Evolutionary conservation across 2,329 filamentous ascomycete genomes (phyloP).

Genomic region (Cyphellophora europaea): DNA sequence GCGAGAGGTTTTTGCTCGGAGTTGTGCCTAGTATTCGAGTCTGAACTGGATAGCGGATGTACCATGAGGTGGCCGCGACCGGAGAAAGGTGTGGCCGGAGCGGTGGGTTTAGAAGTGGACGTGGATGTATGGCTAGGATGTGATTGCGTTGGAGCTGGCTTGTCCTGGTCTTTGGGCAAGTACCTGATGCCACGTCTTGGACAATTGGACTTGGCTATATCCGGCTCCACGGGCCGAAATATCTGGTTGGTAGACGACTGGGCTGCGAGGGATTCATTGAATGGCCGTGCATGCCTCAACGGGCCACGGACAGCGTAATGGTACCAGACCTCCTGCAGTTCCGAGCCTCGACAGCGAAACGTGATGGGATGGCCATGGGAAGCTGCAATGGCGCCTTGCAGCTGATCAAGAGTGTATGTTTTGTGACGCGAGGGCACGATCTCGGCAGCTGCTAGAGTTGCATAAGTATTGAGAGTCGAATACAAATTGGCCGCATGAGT

Average conservation of each 20-base stretch:
- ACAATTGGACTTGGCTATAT: conserved; percentile 50
- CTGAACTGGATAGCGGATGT: conserved; percentile 7
- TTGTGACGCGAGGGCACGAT: conserved; percentile 42
- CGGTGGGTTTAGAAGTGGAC: conserved; percentile 16
- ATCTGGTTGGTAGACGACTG: conserved; percentile 44
- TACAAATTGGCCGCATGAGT: conserved; percentile 56
- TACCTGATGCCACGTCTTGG: conserved; percentile 56
- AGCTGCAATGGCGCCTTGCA: conserved; percentile 49
- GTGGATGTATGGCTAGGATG: conserved; percentile 8
- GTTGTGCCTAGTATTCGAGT: not conserved
- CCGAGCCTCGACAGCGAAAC: conserved; percentile 43
- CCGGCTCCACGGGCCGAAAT: conserved; percentile 23
- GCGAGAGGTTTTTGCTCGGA: not conserved
- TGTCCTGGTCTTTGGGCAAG: conserved; percentile 42
- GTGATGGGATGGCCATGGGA: conserved; percentile 47
- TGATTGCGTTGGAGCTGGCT: conserved; percentile 11
- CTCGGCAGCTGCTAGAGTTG: conserved; percentile 52
- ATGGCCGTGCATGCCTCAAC: conserved; percentile 22
- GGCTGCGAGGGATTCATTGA: not conserved
- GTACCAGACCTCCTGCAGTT: conserved; percentile 50
- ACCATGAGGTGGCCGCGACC: conserved; percentile 55
- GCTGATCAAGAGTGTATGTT: conserved; percentile 51
- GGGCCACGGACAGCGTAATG: conserved; percentile 52
- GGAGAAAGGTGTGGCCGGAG: conserved; percentile 36
- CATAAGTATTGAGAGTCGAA: conserved; percentile 56